Conservation (phyloP, 805 yeast genomes). For the Pichia phayaonensis region DNA sequence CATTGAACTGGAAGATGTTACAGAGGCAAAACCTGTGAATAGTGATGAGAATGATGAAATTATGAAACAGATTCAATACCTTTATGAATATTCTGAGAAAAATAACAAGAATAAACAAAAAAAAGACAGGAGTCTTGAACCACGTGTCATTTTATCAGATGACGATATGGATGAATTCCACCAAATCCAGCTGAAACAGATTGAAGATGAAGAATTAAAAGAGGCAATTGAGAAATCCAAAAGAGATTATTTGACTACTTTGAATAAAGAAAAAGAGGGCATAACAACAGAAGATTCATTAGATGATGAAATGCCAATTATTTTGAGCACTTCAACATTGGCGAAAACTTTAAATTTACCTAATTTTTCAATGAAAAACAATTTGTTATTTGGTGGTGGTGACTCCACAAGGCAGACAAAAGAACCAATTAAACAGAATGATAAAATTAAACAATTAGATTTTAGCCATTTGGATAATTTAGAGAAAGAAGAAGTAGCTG, state of each 20-base stretch:
- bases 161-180: slow-evolving; percentile 10
- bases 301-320: slow-evolving; percentile 16
- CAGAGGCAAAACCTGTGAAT: slow-evolving; percentile 1
- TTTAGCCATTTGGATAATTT: background rate
- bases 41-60: slow-evolving; percentile 17
- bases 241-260: slow-evolving; percentile 30
- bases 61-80: slow-evolving; percentile 25
- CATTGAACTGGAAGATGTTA: slow-evolving; percentile 69
- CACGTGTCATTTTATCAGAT: slow-evolving; percentile 12
- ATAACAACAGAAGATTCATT: background rate
- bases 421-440: slow-evolving; percentile 1
- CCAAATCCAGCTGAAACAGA: slow-evolving; percentile 12
- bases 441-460: background rate
- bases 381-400: slow-evolving; percentile 9
- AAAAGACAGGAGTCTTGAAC: background rate
- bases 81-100: slow-evolving; percentile 26
- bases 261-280: slow-evolving; percentile 18
- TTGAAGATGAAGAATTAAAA: slow-evolving; percentile 28
- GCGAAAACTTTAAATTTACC: slow-evolving; percentile 12
- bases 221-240: slow-evolving; percentile 43
- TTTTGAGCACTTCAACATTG: slow-evolving; percentile 17
- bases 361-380: slow-evolving; percentile 12
- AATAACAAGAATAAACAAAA: slow-evolving; percentile 15
- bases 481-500: background rate
- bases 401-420: background rate